Percentiles rank a stretch among this genome's conserved stretches.
Conservation (phyloP, 2,329 filamentous ascomycete species). For the Calonectria fujianensis region DNA sequence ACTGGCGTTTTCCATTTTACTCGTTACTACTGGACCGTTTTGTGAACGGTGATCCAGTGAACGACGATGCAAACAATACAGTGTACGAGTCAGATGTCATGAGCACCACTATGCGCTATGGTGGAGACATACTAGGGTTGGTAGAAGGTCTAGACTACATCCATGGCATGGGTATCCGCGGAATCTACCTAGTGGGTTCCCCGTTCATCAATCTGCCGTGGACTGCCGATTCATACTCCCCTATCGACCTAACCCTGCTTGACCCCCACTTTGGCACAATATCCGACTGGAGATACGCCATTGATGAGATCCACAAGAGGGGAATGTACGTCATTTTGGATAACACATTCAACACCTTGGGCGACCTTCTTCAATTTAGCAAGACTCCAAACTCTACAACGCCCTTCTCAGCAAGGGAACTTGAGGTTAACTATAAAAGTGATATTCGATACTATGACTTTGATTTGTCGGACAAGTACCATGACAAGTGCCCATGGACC, state of each 20-base stretch:
- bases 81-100: constrained; percentile 16
- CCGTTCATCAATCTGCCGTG: constrained; percentile 5
- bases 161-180: neutral
- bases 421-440: neutral
- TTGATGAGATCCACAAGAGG: constrained; percentile 2
- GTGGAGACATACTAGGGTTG: neutral
- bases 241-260: constrained; percentile 8
- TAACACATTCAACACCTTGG: constrained; percentile 5
- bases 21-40: neutral
- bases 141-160: constrained; percentile 10
- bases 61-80: neutral
- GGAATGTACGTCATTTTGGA: constrained; percentile 11
- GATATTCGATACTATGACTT: neutral
- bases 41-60: constrained; percentile 2
- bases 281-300: constrained; percentile 1
- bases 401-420: neutral
- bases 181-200: neutral
- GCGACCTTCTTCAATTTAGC: neutral
- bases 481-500: neutral
- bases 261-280: constrained; percentile 13
- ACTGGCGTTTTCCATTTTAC: constrained; percentile 11
- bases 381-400: constrained; percentile 1
- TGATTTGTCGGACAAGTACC: neutral
- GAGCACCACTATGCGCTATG: constrained; percentile 11
- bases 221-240: constrained; percentile 7